Percentiles rank a stretch among this genome's conserved stretches.
Conservation (phyloP, 768 basidiomycete genomes). For the Suillus occidentalis region DNA sequence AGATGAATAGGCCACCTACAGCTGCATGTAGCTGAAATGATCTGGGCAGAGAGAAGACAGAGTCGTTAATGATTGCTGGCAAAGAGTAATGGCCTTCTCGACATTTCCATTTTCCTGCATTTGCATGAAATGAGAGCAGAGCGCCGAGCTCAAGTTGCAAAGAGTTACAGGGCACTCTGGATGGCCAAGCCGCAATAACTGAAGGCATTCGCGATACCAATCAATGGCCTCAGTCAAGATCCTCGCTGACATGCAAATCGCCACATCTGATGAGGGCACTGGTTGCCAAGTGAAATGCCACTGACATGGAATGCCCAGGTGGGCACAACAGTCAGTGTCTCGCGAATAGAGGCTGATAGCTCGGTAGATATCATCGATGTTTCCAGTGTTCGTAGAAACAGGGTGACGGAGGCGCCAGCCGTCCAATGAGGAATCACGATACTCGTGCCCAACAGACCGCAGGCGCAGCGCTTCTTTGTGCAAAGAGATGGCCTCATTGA, state of each 20-base stretch:
- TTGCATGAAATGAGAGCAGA: neutral
- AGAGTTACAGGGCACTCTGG: neutral
- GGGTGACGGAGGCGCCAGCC: neutral
- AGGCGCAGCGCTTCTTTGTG: neutral
- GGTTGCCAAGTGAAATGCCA: neutral
- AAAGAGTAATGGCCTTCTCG: neutral
- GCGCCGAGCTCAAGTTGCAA: neutral
- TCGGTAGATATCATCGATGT: neutral
- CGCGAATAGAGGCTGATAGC: neutral
- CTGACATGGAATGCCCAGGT: neutral
- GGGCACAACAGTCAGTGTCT: neutral
- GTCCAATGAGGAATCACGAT: neutral
- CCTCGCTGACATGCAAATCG: too few species aligned
- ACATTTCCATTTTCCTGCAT: neutral
- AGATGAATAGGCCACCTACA: too few species aligned
- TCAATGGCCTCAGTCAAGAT: too few species aligned
- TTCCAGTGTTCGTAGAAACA: neutral
- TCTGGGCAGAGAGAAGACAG: too few species aligned
- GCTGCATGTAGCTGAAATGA: too few species aligned
- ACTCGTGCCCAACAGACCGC: neutral
- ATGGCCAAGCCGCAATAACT: neutral
- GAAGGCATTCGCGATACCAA: too few species aligned
- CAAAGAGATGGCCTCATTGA: neutral
- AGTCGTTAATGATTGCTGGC: too few species aligned
- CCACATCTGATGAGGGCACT: neutral